Evolutionary conservation across 2,329 filamentous ascomycete genomes (phyloP), one percentile per base, ranked within the genome.

Genomic region (Fusarium ramigenum): DNA sequence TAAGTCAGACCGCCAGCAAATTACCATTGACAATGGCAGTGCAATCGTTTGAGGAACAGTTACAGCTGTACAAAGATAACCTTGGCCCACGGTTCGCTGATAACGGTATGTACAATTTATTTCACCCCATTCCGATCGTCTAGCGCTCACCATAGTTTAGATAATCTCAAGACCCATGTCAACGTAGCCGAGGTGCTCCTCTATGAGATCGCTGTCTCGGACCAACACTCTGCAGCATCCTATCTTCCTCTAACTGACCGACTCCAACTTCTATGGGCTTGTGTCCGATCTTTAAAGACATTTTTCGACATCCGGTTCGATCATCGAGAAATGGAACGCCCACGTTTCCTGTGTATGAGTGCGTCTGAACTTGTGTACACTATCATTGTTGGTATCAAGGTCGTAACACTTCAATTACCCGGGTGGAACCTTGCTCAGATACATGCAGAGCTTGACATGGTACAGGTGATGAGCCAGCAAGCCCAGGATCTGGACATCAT

Each of bases 361-460:
- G 82, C 84, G 14, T 87, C 85, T 28, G 86, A 88, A 74, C 82
- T 85, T 50, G 81, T 85, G 56, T 87, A 84, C 70, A 80, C 82
- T 36, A 82, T 87, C 71, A 81, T 88, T 69, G 84, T 82, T 1
- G 82, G 80, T 43, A 81, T 88, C 23, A 85, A 85, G 75, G 81
- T 88, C n/a, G 80, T 85, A 65, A 84, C 82, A 16, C 78, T 87
- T 18, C 80, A 82, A 43, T 69, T 83, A 2, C 84, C 85, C 2
- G 86, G 86, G 0, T 88, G 86, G 86, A 83, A 87, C 56, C 76
- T 83, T 7, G 74, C 73, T 4, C 73, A 78, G 3, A 81, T 84
- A 28, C 78, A 81, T 9, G 69, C 76, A 28, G 82, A 85, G 66
- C 77, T 87, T 18, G 75, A 78, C 44, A 64, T 78, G 56, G 46